These are phyloP conservation scores for Salix caprea DNA, from an alignment of 345 rosid species.

Conservation along the genomic window DNA sequence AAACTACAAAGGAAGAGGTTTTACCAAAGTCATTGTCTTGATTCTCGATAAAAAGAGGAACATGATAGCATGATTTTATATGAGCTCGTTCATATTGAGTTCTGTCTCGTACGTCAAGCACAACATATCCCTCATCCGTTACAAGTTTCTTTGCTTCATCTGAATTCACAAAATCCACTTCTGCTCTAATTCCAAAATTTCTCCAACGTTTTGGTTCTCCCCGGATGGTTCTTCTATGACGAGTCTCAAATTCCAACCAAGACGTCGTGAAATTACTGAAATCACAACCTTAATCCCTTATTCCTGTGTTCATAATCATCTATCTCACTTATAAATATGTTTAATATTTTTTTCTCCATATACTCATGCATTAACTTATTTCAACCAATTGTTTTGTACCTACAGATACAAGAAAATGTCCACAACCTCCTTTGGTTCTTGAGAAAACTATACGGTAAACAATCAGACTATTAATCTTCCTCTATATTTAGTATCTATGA, in stretches of 20 bases:
- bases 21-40: constrained; percentile 83
- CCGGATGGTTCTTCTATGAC: constrained; percentile 31
- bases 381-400: too few relatives aligned
- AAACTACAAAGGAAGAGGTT: not conserved
- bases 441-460: too few relatives aligned
- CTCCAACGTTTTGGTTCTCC: constrained; percentile 35
- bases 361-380: not conserved
- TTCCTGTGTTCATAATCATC: constrained; percentile 14
- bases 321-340: not conserved
- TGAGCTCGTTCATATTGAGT: constrained; percentile 73
- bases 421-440: too few relatives aligned
- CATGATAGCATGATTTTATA: constrained; percentile 72
- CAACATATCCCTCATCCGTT: constrained; percentile 52
- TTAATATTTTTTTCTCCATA: not conserved
- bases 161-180: constrained; percentile 64
- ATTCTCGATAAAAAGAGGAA: constrained; percentile 77
- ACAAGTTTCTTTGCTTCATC: constrained; percentile 79
- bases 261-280: constrained; percentile 50
- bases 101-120: constrained; percentile 77
- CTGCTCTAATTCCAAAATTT: constrained; percentile 56
- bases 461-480: too few relatives aligned
- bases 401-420: too few relatives aligned
- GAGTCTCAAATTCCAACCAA: constrained; percentile 41
- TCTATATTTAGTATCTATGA: too few relatives aligned
- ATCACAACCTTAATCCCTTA: constrained; percentile 26